Evolutionary conservation across 2,329 filamentous ascomycete species (phyloP).

Genomic region (Thermoascus crustaceus): DNA sequence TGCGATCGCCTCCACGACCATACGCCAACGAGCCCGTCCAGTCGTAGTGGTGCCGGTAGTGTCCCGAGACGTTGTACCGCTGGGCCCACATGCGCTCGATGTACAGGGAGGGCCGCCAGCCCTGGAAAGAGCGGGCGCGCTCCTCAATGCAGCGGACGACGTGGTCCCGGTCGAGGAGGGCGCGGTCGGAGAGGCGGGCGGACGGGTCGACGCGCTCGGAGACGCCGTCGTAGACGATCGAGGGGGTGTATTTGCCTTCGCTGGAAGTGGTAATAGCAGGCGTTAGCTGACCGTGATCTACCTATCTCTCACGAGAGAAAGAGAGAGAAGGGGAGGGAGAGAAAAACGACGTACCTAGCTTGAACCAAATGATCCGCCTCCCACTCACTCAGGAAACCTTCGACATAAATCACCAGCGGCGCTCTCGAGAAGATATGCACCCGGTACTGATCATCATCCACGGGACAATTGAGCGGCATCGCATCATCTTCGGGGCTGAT

Average conservation of each 20-base stretch:
- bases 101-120: slow-evolving; percentile 50
- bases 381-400: slow-evolving; percentile 42
- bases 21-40: slow-evolving; percentile 40
- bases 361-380: slow-evolving; percentile 46
- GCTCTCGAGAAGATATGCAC: slow-evolving; percentile 45
- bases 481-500: slow-evolving; percentile 28
- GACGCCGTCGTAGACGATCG: slow-evolving; percentile 46
- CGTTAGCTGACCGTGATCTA: background rate
- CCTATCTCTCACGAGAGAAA: slow-evolving; percentile 5
- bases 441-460: slow-evolving; percentile 18
- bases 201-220: slow-evolving; percentile 40
- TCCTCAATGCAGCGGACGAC: slow-evolving; percentile 52
- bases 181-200: slow-evolving; percentile 46
- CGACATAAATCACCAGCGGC: slow-evolving; percentile 52
- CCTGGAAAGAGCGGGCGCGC: slow-evolving; percentile 51
- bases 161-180: slow-evolving; percentile 39
- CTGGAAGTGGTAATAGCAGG: slow-evolving; percentile 18
- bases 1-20: slow-evolving; percentile 33
- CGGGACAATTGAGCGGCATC: slow-evolving; percentile 18
- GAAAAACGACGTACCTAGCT: slow-evolving; percentile 40
- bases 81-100: slow-evolving; percentile 56
- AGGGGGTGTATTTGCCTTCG: slow-evolving; percentile 43
- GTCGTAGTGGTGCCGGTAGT: slow-evolving; percentile 54
- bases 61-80: slow-evolving; percentile 49
- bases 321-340: background rate